Base-by-base conservation (phyloP, 805 yeast species). In the Debaryomyces tyrocola region DNA sequence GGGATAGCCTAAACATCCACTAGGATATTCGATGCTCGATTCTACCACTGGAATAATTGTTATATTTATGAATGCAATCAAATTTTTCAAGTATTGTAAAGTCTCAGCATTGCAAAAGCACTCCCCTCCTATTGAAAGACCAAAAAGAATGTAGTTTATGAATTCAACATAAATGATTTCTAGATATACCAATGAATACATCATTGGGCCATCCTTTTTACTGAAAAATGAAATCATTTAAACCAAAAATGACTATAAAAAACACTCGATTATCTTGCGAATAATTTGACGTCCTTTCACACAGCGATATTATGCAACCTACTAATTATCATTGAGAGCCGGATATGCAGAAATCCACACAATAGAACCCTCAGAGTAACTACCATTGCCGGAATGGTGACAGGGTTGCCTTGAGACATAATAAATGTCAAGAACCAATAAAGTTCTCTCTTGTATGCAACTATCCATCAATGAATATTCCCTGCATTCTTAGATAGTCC, bases 1-100 rank as follows among this genome's bases (percentile, higher is more conserved):
- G 29, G 50, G 50, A 47, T 9, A 46, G 49, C 49, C 49, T 46
- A 38, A 29, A 42, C 15, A 18, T 11, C 20, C 20, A 29, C 14
- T 14, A 8, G 14, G 11, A 10, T 11, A 31, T 12, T 11, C 34
- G 17, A 12, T 14, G 11, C 12, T n/a, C 17, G 20, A 15, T 8
- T 7, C 11, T 17, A 35, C 38, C 24, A 5, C 34, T 21, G 17
- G 20, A 34, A 24, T 24, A 24, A 9, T 24, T 7, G 7, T 24
- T 24, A 24, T 24, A 24, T 2, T 24, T 24, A 24, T 24, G 27
- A 24, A 24, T 6, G 3, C n/a, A 20, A 14, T 4, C 27, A 24
- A 24, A 24, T 3, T 3, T 24, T 24, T 24, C 27, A 9, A 24
- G 27, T 7, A 24, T 24, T 9, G 27, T 24, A 24, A 24, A 17